These are phyloP conservation scores for Microthyrium microscopicum DNA, from an alignment of 2,329 filamentous ascomycete genomes.

Conservation along the genomic window DNA sequence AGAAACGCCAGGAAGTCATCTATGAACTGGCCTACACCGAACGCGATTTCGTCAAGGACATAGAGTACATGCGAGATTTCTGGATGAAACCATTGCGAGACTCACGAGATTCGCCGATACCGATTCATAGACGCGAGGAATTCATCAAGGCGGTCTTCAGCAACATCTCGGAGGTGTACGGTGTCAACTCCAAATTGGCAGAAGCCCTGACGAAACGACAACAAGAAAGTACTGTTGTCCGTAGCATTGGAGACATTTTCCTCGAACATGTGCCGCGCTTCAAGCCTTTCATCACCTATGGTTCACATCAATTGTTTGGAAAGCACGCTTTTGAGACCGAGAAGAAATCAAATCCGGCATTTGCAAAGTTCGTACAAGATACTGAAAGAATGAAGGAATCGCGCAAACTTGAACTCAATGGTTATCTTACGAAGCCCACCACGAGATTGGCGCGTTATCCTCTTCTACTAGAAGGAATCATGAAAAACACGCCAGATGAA, in stretches of 20 bases:
- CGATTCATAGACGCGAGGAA: constrained; percentile 69
- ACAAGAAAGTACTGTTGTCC: constrained; percentile 76
- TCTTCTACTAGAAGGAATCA: constrained; percentile 72
- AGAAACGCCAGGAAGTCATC: constrained; percentile 96
- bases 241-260: constrained; percentile 87
- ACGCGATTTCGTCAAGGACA: constrained; percentile 94
- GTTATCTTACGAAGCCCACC: constrained; percentile 93
- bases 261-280: constrained; percentile 83
- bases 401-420: constrained; percentile 88
- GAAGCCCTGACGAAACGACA: constrained; percentile 79
- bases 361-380: constrained; percentile 86
- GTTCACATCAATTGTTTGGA: constrained; percentile 85
- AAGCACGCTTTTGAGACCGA: constrained; percentile 98
- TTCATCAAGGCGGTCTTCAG: constrained; percentile 91
- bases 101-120: constrained; percentile 60
- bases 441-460: constrained; percentile 90
- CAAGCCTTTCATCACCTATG: constrained; percentile 90
- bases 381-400: constrained; percentile 94
- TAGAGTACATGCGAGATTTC: constrained; percentile 94
- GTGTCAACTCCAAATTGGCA: constrained; percentile 76
- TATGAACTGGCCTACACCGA: constrained; percentile 98
- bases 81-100: constrained; percentile 85
- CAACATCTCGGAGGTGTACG: constrained; percentile 89
- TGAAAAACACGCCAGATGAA: constrained; percentile 80
- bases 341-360: constrained; percentile 67